phyloP scores from a whole-genome alignment of 148 eudicot genomes.

The Arctostaphylos glauca region DNA sequence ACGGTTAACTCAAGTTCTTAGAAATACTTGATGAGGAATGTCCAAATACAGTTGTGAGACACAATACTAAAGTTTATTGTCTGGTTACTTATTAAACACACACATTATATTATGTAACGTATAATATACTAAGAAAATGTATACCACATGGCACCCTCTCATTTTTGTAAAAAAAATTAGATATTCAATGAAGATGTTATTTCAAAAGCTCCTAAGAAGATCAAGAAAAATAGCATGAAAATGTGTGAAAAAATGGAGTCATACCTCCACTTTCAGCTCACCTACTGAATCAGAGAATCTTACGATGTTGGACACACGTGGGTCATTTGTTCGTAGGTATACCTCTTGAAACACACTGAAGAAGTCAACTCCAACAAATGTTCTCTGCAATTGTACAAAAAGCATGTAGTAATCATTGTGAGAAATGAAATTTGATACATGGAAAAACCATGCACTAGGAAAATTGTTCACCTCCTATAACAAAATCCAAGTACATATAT shows the following conservation, averaged over 20 bases:
- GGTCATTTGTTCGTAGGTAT: conserved; percentile 66
- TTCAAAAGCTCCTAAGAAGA: neutral
- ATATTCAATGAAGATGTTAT: neutral
- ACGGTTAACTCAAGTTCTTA: neutral
- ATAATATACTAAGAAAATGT: neutral
- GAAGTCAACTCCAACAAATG: conserved; percentile 90
- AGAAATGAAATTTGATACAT: neutral
- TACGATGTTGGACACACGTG: conserved; percentile 92
- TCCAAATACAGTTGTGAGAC: neutral
- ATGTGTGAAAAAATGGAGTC: neutral
- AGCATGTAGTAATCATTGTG: neutral
- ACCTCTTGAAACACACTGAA: conserved; percentile 96
- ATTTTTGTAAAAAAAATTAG: neutral
- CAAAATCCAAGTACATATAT: neutral
- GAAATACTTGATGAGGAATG: no score
- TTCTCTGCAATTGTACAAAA: conserved; percentile 52
- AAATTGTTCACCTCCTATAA: neutral
- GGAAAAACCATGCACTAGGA: neutral
- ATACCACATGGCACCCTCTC: neutral
- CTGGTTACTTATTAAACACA: neutral
- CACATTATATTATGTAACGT: no score
- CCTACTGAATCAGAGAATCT: conserved; percentile 87
- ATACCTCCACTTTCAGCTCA: conserved; percentile 97
- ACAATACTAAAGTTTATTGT: no score
- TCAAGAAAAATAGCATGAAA: neutral